Base-by-base conservation (phyloP, 2,329 filamentous ascomycete genomes). In the Didymella keratinophila region DNA sequence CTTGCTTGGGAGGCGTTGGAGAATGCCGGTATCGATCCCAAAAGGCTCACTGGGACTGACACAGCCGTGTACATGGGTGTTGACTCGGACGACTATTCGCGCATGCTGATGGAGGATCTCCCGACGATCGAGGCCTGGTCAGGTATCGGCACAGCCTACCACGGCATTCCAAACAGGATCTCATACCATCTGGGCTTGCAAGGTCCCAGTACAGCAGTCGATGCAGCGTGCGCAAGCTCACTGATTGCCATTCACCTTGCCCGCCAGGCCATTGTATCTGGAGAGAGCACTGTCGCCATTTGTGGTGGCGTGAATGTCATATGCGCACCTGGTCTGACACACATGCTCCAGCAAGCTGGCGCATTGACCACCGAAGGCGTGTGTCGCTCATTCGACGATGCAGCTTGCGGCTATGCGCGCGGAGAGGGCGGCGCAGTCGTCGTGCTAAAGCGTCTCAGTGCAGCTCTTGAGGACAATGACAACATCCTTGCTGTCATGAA, bases 141-240 rank as follows among this genome's bases (percentile, higher is more conserved):
- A 72, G 77, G 76, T 2, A 78, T 79, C 41, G 78, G 78, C 0
- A 80, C 76, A 0, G 74, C 76, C 0, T 73, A 68, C 28, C 75
- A 72, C 46, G 76, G 76, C 4, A 64, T 80, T 7, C 70, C 76
- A 10, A 75, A 77, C 62, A 62, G 75, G 6, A 76, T 78, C 9
- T 76, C 73, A 2, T 75, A 76, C 41, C 63, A 66, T 20, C 54
- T 76, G 16, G 68, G 76, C 48, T 60, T 78, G 7, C 67, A 63
- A 56, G 74, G 76, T 5, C 83, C 83, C 0, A 83, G 81, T 43
- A 63, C 64, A n/a, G 71, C 75, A 6, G 68, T 77, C 0, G 75
- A 78, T 43, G 71, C 73, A 1, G 76, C 75, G 6, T 78, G 76
- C 44, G 72, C 76, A 18, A 72, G 69, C 18, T 72, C 71, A 2